Base-by-base conservation (phyloP, 345 rosid species). In the Abelmoschus esculentus region DNA sequence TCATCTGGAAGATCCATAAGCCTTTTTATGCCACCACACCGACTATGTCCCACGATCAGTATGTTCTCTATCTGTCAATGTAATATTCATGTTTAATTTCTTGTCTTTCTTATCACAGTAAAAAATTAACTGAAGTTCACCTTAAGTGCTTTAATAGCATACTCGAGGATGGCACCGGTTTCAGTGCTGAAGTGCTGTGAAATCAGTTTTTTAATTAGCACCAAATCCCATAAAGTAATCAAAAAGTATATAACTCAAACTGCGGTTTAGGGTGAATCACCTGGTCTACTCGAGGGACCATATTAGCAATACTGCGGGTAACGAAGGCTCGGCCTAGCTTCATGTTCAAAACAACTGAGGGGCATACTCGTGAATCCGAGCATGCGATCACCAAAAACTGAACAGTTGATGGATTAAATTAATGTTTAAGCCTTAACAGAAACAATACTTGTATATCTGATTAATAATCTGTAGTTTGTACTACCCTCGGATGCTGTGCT, bases 361-460 rank as follows among this genome's bases (percentile, higher is more conserved):
- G 97, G 79, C 97, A 86, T 40, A 95, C 99, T 34, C 99, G 80
- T 7, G 99, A 91, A 76, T 95, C 97, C 49, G 97, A 88, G 87
- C 99, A 95, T 0, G 96, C 93, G 79, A 95, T 87, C 69, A 91
- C 90, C 91, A 95, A 83, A 75, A 69, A 95, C 99, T 93, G 84
- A 79, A 56, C 52, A 26, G 13, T 3, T 55, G 22, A 22, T 11
- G 6, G 19, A 5, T 22, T 55, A 1, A 14, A 42, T 50, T 8
- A 3, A 17, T 18, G n/a, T 28, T 12, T 26, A 46, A 47, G 47
- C 28, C 8, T 6, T 3, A 6, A 47, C 6, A 8, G 9, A 52
- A 42, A 40, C 31, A 2, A 10, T 28, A 8, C 0, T 2, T 54
- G 0, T 0, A 6, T 7, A 18, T 54, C 40, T 15, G 61, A 18